phyloP scores from a whole-genome alignment of 192 early-diverging fungal genomes.

The Lobulomyces angularis region DNA sequence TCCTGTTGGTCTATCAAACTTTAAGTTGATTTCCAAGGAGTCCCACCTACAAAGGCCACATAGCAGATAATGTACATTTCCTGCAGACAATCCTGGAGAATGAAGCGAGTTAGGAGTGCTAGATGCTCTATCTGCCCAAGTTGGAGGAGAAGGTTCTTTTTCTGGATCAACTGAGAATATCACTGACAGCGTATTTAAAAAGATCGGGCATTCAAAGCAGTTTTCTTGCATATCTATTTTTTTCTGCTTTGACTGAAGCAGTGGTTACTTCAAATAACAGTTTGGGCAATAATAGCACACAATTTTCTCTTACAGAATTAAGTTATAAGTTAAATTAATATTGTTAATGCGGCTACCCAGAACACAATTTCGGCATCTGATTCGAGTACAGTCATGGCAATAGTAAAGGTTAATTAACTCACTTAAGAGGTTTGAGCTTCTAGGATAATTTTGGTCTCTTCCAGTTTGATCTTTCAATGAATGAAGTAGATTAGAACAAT shows the following conservation, averaged over 20 bases:
- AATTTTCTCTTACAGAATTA: constrained; percentile 73
- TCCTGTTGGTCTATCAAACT: constrained; percentile 87
- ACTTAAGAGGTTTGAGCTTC: no score
- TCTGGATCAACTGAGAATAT: constrained; percentile 42
- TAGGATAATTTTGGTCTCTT: no score
- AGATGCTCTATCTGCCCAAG: background rate
- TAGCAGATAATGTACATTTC: constrained; percentile 52
- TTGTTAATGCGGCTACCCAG: no score
- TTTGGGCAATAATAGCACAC: constrained; percentile 89
- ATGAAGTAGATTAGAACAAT: no score
- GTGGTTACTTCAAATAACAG: constrained; percentile 93
- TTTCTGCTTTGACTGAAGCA: constrained; percentile 91
- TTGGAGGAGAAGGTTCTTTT: constrained; percentile 14
- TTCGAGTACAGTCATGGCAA: no score
- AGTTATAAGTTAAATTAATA: no score
- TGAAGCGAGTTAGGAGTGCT: no score
- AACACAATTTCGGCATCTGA: no score
- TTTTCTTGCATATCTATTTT: constrained; percentile 66
- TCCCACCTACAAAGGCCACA: constrained; percentile 90
- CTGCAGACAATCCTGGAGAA: no score
- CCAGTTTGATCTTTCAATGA: no score
- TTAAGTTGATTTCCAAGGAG: constrained; percentile 80
- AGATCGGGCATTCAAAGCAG: constrained; percentile 87
- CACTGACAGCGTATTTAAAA: constrained; percentile 65
- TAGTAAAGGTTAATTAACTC: no score